Evolutionary conservation across 768 basidiomycete genomes (phyloP).

Genomic region (Galerina sulciceps): DNA sequence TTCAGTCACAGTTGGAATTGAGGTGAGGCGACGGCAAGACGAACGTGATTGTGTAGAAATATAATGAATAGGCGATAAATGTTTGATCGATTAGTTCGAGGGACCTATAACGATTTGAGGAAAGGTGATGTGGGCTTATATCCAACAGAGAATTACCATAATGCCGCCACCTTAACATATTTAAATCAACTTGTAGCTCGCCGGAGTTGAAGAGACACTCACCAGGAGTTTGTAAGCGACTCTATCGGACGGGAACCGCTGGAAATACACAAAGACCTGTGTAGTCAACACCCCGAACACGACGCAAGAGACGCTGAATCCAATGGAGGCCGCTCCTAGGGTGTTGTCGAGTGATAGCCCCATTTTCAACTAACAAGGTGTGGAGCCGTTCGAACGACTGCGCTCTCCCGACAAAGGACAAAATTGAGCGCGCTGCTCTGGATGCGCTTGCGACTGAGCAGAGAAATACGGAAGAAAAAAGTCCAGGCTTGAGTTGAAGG

Average conservation of each 20-base stretch:
- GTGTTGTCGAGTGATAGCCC: constrained; percentile 34
- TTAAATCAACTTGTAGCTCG: background rate
- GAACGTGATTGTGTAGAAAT: constrained; percentile 59
- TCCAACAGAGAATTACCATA: constrained; percentile 26
- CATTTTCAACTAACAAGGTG: constrained; percentile 2
- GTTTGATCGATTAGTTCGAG: constrained; percentile 53
- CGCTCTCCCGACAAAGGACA: background rate
- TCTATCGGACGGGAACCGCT: constrained; percentile 40
- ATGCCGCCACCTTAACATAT: constrained; percentile 26
- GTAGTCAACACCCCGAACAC: constrained; percentile 44
- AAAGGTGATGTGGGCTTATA: background rate
- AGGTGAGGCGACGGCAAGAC: constrained; percentile 18
- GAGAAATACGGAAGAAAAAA: constrained; percentile 2
- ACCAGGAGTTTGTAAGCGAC: constrained; percentile 37
- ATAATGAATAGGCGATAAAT: constrained; percentile 55
- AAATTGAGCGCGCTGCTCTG: background rate
- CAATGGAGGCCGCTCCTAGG: constrained; percentile 43
- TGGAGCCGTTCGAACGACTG: background rate
- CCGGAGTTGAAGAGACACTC: constrained; percentile 9
- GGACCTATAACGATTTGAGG: constrained; percentile 34
- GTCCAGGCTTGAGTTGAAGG: background rate
- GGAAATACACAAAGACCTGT: constrained; percentile 42
- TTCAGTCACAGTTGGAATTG: background rate
- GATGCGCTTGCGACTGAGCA: background rate
- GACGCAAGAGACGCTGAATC: constrained; percentile 41